These are phyloP conservation scores for Acrocalymma vagum DNA, from an alignment of 2,329 filamentous ascomycete genomes.

Conservation along the genomic window DNA sequence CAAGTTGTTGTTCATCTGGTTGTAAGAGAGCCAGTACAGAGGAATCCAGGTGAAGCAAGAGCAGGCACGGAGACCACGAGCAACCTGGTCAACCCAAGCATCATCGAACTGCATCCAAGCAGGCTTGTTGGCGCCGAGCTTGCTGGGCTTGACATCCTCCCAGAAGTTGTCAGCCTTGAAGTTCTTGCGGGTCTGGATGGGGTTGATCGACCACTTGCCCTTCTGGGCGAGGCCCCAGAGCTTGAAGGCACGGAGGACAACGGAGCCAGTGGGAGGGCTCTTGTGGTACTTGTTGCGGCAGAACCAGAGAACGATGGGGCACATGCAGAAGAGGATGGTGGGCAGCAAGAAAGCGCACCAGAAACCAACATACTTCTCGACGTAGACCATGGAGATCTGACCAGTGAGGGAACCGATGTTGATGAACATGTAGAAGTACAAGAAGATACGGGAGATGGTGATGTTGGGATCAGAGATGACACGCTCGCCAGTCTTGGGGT, in stretches of 20 bases:
- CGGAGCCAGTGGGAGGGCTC: constrained; percentile 74
- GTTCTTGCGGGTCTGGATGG: constrained; percentile 65
- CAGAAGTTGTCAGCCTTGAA: constrained; percentile 68
- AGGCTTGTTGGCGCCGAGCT: constrained; percentile 66
- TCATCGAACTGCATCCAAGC: constrained; percentile 85
- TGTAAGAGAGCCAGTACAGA: constrained; percentile 57
- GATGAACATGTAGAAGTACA: constrained; percentile 41
- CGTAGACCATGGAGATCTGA: constrained; percentile 74
- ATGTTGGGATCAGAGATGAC: constrained; percentile 76
- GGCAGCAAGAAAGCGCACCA: constrained; percentile 76
- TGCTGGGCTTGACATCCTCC: constrained; percentile 74
- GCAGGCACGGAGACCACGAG: constrained; percentile 48
- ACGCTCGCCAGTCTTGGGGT: constrained; percentile 66
- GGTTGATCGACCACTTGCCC: constrained; percentile 70
- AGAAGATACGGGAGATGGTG: constrained; percentile 71
- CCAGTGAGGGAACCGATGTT: constrained; percentile 66
- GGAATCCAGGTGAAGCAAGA: constrained; percentile 63
- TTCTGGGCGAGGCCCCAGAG: constrained; percentile 70
- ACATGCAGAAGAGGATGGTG: constrained; percentile 69
- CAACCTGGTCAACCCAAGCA: constrained; percentile 73
- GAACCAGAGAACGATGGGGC: constrained; percentile 68
- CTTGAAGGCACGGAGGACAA: constrained; percentile 71
- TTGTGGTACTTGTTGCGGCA: constrained; percentile 70
- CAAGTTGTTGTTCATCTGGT: constrained; percentile 64
- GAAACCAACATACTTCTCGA: constrained; percentile 79